Evolutionary conservation across 805 yeast genomes (phyloP).

Genomic region (Metschnikowia rubicola): DNA sequence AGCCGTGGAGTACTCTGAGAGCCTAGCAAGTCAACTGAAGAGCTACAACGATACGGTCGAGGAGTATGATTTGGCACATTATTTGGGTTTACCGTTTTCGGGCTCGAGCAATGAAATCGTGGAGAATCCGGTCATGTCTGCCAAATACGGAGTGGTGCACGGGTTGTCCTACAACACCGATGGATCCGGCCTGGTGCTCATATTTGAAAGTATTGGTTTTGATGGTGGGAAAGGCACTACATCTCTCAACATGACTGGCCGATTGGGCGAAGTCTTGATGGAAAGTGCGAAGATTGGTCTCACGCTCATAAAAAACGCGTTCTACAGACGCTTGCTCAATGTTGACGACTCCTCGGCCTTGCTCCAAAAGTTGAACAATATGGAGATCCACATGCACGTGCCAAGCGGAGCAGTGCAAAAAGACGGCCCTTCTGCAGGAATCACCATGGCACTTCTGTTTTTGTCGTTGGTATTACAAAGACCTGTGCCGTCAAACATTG

Average conservation of each 20-base stretch:
- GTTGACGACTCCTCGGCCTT: slow-evolving; percentile 29
- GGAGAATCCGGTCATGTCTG: slow-evolving; percentile 44
- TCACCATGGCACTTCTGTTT: slow-evolving; percentile 47
- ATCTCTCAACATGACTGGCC: slow-evolving; percentile 67
- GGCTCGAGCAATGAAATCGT: slow-evolving; percentile 31
- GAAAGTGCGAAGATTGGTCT: slow-evolving; percentile 81
- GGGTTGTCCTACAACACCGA: slow-evolving; percentile 85
- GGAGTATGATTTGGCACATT: slow-evolving; percentile 57
- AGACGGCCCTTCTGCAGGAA: slow-evolving; percentile 51
- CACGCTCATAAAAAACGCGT: slow-evolving; percentile 63
- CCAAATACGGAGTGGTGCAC: slow-evolving; percentile 70
- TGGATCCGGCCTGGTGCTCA: slow-evolving; percentile 79
- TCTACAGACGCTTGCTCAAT: slow-evolving; percentile 31
- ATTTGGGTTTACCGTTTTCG: slow-evolving; percentile 63
- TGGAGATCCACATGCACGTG: slow-evolving; percentile 55
- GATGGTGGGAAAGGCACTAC: slow-evolving; percentile 38
- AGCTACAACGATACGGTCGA: slow-evolving; percentile 41
- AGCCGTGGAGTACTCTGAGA: slow-evolving; percentile 63
- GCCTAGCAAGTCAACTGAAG: slow-evolving; percentile 15
- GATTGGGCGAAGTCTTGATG: slow-evolving; percentile 74
- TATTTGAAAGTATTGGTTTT: slow-evolving; percentile 73
- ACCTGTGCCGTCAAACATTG: slow-evolving; percentile 48
- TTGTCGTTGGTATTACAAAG: slow-evolving; percentile 41
- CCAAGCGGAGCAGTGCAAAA: slow-evolving; percentile 48
- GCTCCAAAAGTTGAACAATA: slow-evolving; percentile 44